These are phyloP conservation scores for Puccinia brachypodii DNA, from an alignment of 1,284 basidiomycete genomes.

Conservation along the genomic window DNA sequence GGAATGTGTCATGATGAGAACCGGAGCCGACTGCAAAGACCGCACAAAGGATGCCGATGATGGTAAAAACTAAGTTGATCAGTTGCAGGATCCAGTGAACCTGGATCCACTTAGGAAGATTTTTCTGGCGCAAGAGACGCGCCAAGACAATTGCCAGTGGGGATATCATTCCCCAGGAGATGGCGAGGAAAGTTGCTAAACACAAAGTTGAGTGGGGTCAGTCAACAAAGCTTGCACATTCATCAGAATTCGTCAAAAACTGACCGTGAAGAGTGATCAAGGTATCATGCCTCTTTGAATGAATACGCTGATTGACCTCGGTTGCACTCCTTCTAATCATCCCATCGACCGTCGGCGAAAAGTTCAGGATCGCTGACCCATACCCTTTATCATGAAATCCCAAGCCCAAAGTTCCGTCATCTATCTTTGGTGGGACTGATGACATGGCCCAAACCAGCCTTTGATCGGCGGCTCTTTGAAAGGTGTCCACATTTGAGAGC, in stretches of 20 bases:
- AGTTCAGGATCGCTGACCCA: conserved; percentile 12
- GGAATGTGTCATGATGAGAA: conserved; percentile 36
- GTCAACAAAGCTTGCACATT: not conserved
- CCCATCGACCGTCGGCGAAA: conserved; percentile 5
- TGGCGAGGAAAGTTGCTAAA: conserved; percentile 34
- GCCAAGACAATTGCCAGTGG: conserved; percentile 29
- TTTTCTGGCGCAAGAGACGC: conserved; percentile 18
- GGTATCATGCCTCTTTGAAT: conserved; percentile 40
- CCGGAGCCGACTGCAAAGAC: conserved; percentile 33
- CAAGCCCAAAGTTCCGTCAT: not conserved
- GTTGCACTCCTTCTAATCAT: not conserved
- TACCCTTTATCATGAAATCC: conserved; percentile 42
- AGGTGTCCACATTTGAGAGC: conserved; percentile 22
- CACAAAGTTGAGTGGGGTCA: not conserved
- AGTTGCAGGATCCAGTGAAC: conserved; percentile 35
- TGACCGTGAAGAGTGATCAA: conserved; percentile 46
- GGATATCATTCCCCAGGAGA: conserved; percentile 23
- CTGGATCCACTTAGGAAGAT: conserved; percentile 12
- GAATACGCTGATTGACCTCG: conserved; percentile 12
- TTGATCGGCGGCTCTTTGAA: conserved; percentile 15
- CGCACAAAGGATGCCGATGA: conserved; percentile 32
- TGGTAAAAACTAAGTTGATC: conserved; percentile 19
- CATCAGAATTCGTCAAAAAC: not conserved
- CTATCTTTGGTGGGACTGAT: conserved; percentile 7
- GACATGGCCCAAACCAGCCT: conserved; percentile 39